phyloP scores from a whole-genome alignment of 2,329 filamentous ascomycete genomes.

The Esteya vermicola region DNA sequence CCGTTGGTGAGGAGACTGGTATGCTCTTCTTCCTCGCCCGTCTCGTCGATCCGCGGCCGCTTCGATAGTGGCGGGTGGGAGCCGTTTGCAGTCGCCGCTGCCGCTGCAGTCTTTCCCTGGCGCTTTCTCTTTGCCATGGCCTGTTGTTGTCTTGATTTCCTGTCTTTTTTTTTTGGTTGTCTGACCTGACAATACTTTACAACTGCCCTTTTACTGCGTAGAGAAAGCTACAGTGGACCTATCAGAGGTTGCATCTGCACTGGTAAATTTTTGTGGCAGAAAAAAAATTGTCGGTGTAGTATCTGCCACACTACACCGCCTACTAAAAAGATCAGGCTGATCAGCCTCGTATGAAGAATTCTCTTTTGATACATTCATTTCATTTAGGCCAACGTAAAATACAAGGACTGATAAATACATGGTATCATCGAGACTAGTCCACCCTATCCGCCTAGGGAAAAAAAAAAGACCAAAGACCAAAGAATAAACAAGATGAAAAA shows the following conservation, averaged over 20 bases:
- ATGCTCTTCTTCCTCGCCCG: background rate
- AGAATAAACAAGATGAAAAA: too few relatives aligned
- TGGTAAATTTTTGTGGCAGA: background rate
- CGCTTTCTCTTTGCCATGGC: constrained; percentile 10
- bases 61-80: constrained; percentile 3
- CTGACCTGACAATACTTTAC: background rate
- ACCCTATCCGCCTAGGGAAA: too few relatives aligned
- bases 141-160: background rate
- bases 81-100: background rate
- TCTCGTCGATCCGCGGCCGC: constrained; percentile 5
- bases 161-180: background rate
- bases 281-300: constrained; percentile 3
- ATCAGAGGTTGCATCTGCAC: background rate
- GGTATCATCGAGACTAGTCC: too few relatives aligned
- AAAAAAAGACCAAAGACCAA: too few relatives aligned
- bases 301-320: background rate
- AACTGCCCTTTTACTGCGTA: too few relatives aligned
- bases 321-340: too few relatives aligned
- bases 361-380: too few relatives aligned
- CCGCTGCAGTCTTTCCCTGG: constrained; percentile 1
- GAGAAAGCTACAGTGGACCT: background rate
- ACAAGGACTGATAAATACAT: too few relatives aligned
- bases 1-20: too few relatives aligned
- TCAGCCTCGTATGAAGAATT: too few relatives aligned
- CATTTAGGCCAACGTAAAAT: too few relatives aligned